Base-by-base conservation (phyloP, 2,329 filamentous ascomycete species). In the Beauveria bassiana region DNA sequence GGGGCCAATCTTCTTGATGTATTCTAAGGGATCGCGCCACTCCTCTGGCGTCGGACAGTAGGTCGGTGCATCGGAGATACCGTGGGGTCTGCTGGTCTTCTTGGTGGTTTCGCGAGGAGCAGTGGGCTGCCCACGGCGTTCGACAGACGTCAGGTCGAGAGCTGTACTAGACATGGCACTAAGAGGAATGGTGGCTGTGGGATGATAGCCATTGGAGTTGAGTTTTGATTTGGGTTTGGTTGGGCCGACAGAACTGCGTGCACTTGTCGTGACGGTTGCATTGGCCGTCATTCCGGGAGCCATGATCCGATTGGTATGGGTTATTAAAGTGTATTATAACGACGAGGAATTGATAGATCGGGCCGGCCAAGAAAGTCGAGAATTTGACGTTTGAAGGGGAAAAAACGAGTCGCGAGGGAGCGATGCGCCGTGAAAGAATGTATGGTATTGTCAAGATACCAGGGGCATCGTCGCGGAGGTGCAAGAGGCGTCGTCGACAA, bases 21-120 rank as follows among this genome's bases (percentile, higher is more conserved):
- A 99, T 68, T 90, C 89, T 71, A 96, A 87, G 0, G 95, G 95
- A 69, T 99, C 93, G 70, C 88, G 91, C 81, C 95, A 99, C 74
- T 99, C 93, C 68, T 97, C 93, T 67, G 91, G 87, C 0, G 91
- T 96, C 38, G 95, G 95, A 65, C 86, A 83, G 73, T 91, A 99
- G 5, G 91, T 95, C 2, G 93, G 93, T 31, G 95, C 93, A 71
- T 98, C 93, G 66, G 89, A 84, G 47, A 99, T 82, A 49, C 87
- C 91, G 75, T 96, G 92, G 43, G 90, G 90, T 57, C 95, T 85
- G 67, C 84, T 86, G 72, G 88, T 87, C 73, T 88, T 87, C 73
- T 91, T 90, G n/a, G 83, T 81, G 6, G 87, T 83, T 71, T 96
- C 91, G 69, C 88, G 86, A 67, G 86, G 86, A 57, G 88, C 86